Evolutionary conservation across 2,329 filamentous ascomycete genomes (phyloP), one percentile per base, ranked within the genome.

Genomic region (Nothophoma quercina): DNA sequence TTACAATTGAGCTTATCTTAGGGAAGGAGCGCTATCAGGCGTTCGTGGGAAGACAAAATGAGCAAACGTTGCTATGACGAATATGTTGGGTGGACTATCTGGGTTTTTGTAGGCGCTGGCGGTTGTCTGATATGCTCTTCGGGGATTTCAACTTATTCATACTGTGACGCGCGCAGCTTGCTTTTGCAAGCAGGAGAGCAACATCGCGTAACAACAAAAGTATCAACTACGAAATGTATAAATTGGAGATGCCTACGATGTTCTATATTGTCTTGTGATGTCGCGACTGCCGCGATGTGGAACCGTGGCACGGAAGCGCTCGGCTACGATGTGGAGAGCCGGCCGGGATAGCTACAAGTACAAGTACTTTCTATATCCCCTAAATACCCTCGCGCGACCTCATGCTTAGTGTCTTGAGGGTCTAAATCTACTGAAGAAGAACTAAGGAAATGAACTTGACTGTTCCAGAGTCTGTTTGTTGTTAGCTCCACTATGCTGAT

Each of bases 271-370:
- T 12, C 18, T 26, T n/a, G 12, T 36, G 33, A 29, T 26, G 16
- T 21, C 22, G 1, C n/a, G 7, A n/a, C 9, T 23, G 33, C 19
- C 5, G 32, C 1, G 6, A 19, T n/a, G 18, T 12, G 12, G 18
- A 35, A 45, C 35, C n/a, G 28, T 9, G 34, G 35, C 23, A 48
- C 50, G 26, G 34, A 33, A 33, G 39, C 28, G 16, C 15, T 43
- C 38, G 30, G 51, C 38, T 21, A 38, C 40, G 15, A 28, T 45
- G 50, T 45, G 54, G 44, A 54, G 50, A 56, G 30, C 54, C 54
- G 50, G 23, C 15, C n/a, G n/a, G 19, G 8, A 21, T 15, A 9
- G 1, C 19, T 40, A 51, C 40, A 51, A 44, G 35, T 40, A 51
- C 40, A 51, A 44, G 35, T 45, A 45, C 34, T 13, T n/a, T 39